Evolutionary conservation across 1,139 yeast genomes (phyloP).

Genomic region (Yamadazyma jaroonii): DNA sequence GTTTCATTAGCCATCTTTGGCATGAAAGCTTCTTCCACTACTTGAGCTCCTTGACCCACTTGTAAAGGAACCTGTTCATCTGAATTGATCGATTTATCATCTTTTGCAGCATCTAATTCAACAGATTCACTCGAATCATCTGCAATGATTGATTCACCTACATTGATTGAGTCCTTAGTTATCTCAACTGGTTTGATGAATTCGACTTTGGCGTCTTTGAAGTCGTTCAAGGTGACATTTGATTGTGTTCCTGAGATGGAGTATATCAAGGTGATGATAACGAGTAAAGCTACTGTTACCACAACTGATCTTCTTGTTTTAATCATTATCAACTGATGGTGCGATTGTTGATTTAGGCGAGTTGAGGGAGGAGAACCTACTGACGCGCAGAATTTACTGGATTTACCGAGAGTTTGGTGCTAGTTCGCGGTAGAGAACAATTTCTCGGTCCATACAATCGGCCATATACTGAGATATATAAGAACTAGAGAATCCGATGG

Average conservation of each 20-base stretch:
- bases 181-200: no score
- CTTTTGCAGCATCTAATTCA: slow-evolving; percentile 4
- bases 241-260: slow-evolving; percentile 11
- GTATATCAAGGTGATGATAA: slow-evolving; percentile 13
- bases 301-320: slow-evolving; percentile 15
- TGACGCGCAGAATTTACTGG: neutral
- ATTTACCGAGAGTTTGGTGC: neutral
- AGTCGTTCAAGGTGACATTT: neutral
- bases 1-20: slow-evolving; percentile 73
- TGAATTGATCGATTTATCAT: slow-evolving; percentile 1
- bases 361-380: neutral
- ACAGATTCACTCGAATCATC: neutral
- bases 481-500: no score
- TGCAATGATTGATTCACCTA: neutral
- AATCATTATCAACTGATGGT: slow-evolving; percentile 7
- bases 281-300: slow-evolving; percentile 12
- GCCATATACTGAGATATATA: neutral
- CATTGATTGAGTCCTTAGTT: no score
- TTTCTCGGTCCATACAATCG: neutral
- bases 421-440: no score
- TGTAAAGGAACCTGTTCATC: slow-evolving; percentile 1
- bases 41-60: neutral
- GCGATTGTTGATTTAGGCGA: neutral
- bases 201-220: no score
- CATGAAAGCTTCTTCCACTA: slow-evolving; percentile 54